Conservation (phyloP, 768 basidiomycete genomes). For the Suillus subaureus region DNA sequence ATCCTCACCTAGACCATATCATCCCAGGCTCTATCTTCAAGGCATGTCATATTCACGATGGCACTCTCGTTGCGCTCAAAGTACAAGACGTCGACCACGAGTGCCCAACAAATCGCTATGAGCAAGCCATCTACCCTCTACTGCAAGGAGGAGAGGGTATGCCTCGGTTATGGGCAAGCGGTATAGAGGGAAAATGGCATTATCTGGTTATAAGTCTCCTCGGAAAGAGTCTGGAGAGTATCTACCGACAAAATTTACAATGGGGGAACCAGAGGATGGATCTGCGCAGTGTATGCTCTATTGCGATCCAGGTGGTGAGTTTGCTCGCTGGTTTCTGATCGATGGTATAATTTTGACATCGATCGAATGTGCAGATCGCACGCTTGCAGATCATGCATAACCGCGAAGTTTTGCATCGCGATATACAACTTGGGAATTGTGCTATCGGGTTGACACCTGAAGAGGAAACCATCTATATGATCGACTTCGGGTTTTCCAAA, state of each 20-base stretch:
- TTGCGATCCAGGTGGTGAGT: conserved; percentile 78
- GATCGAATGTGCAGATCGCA: conserved; percentile 51
- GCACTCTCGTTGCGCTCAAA: conserved; percentile 71
- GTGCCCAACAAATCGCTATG: conserved; percentile 77
- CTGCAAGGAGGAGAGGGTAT: conserved; percentile 75
- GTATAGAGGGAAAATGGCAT: conserved; percentile 60
- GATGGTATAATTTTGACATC: conserved; percentile 11
- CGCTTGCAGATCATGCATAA: conserved; percentile 78
- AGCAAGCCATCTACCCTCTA: conserved; percentile 66
- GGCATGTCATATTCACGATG: conserved; percentile 58
- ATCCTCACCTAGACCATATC: conserved; percentile 8
- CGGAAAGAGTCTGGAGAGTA: conserved; percentile 65
- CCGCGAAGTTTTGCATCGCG: conserved; percentile 72
- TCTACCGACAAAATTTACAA: conserved; percentile 48
- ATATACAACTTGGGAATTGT: conserved; percentile 81
- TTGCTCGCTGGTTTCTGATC: conserved; percentile 4
- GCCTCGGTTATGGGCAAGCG: conserved; percentile 69
- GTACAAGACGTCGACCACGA: conserved; percentile 69
- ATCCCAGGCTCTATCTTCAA: conserved; percentile 71
- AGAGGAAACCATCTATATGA: conserved; percentile 71
- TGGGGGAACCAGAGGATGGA: conserved; percentile 60
- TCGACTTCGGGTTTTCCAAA: conserved; percentile 86
- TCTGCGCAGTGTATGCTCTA: conserved; percentile 69
- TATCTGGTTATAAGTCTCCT: conserved; percentile 79
- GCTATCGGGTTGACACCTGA: conserved; percentile 63